Evolutionary conservation across 257 asterid species (phyloP).

Genomic region (Solanum habrochaites): DNA sequence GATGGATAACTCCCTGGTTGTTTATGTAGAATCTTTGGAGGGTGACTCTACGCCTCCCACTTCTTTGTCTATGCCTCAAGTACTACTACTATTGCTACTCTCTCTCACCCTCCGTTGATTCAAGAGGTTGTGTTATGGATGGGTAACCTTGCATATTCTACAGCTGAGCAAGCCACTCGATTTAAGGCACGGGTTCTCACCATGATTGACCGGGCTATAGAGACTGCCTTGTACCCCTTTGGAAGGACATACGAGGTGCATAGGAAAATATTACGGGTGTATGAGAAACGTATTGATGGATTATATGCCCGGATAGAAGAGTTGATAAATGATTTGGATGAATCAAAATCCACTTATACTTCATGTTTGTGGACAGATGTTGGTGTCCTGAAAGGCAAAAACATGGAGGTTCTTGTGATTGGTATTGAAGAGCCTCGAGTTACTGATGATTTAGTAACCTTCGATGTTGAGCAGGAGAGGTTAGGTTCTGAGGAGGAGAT

Average conservation of each 20-base stretch:
- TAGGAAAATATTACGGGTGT: no score
- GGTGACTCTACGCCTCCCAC: not conserved
- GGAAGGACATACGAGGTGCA: not conserved
- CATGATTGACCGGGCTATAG: not conserved
- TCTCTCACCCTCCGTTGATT: not conserved
- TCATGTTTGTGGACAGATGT: not conserved
- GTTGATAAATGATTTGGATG: not conserved
- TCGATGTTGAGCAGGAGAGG: no score
- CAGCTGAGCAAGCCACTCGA: accelerated
- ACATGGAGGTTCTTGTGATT: not conserved
- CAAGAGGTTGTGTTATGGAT: not conserved
- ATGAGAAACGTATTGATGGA: not conserved
- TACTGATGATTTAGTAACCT: no score
- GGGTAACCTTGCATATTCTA: not conserved
- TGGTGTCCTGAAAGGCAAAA: not conserved
- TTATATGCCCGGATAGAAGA: not conserved
- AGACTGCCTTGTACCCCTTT: not conserved
- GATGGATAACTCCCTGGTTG: not conserved
- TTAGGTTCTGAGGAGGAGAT: not conserved
- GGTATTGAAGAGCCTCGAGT: not conserved
- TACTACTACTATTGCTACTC: not conserved
- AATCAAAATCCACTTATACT: no score
- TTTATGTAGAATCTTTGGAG: not conserved
- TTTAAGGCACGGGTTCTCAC: not conserved
- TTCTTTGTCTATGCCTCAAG: not conserved